Percentiles rank a stretch among this genome's conserved stretches.
Evolutionary conservation across 225 moss, liverwort and hornwort species (phyloP).

Genomic region (Sphagnum tenellum): DNA sequence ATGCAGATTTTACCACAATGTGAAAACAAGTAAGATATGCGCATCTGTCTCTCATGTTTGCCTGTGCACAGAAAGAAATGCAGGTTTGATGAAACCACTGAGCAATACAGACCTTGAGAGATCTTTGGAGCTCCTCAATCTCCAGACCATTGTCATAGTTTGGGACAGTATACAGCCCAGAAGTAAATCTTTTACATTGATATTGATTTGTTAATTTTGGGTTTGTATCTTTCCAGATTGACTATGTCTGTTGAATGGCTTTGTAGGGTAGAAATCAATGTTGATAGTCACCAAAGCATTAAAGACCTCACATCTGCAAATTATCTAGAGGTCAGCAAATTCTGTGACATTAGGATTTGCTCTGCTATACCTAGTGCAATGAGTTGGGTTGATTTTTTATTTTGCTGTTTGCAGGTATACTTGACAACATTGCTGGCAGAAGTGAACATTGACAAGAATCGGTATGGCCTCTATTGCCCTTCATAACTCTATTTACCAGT

Average conservation of each 20-base stretch:
- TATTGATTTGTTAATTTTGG: no score
- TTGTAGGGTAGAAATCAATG: no score
- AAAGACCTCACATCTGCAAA: no score
- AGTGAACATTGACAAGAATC: slow-evolving; percentile 63
- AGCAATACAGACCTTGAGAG: slow-evolving; percentile 6
- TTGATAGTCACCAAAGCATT: no score
- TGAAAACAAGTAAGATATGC: background rate
- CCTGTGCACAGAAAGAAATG: background rate
- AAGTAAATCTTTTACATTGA: no score
- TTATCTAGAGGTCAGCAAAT: background rate
- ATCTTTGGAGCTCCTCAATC: background rate
- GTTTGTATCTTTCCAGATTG: no score
- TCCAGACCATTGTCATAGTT: no score
- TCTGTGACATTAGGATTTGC: background rate
- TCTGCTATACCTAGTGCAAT: background rate
- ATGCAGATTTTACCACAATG: background rate
- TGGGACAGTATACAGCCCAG: no score
- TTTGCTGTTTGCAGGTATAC: slow-evolving; percentile 50
- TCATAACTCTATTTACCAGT: background rate
- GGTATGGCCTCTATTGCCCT: slow-evolving; percentile 27
- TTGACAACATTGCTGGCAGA: slow-evolving; percentile 78
- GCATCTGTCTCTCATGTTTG: background rate
- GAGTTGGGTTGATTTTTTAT: background rate
- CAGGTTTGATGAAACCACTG: background rate
- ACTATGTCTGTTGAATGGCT: no score